phyloP scores from a whole-genome alignment of 2,329 filamentous ascomycete genomes.

The Gaeumannomyces tritici region DNA sequence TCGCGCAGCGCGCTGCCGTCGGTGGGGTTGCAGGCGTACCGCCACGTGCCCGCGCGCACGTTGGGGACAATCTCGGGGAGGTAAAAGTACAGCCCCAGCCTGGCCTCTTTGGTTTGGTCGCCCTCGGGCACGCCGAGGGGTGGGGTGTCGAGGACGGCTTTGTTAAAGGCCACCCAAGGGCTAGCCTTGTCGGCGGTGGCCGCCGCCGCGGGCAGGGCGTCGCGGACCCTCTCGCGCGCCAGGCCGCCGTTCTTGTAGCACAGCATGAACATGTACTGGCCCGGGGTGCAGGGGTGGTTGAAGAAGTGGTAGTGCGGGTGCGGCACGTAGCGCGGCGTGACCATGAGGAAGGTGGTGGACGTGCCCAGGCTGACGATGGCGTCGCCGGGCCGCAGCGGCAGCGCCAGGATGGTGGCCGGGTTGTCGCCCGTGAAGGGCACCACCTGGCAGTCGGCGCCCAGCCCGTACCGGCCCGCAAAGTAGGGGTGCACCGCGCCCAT shows the following conservation, averaged over 20 bases:
- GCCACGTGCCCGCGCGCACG: constrained; percentile 76
- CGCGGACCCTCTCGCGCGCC: constrained; percentile 81
- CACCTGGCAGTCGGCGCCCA: constrained; percentile 64
- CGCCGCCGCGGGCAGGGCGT: constrained; percentile 52
- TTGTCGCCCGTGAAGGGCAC: constrained; percentile 93
- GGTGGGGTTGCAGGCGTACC: constrained; percentile 52
- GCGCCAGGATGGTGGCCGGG: constrained; percentile 83
- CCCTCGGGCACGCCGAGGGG: constrained; percentile 53
- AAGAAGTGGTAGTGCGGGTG: constrained; percentile 94
- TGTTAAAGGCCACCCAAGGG: constrained; percentile 75
- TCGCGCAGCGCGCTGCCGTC: constrained; percentile 41
- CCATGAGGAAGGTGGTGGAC: constrained; percentile 96
- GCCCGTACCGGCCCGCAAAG: constrained; percentile 71
- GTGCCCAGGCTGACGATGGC: constrained; percentile 94
- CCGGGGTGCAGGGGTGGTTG: constrained; percentile 86
- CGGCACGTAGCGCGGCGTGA: constrained; percentile 81
- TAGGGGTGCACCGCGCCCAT: constrained; percentile 71
- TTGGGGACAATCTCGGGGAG: constrained; percentile 95
- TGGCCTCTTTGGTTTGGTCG: constrained; percentile 44
- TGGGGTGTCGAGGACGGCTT: constrained; percentile 55
- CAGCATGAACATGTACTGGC: constrained; percentile 99
- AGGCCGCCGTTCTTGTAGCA: constrained; percentile 98
- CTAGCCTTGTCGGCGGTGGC: constrained; percentile 35
- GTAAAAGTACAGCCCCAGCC: constrained; percentile 89
- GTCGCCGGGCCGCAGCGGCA: constrained; percentile 79